A percentile compares a stretch with the other conserved stretches of the same genome.
These are phyloP conservation scores for Kluyveromyces aestuarii DNA, from an alignment of 805 yeast species.

Conservation along the genomic window DNA sequence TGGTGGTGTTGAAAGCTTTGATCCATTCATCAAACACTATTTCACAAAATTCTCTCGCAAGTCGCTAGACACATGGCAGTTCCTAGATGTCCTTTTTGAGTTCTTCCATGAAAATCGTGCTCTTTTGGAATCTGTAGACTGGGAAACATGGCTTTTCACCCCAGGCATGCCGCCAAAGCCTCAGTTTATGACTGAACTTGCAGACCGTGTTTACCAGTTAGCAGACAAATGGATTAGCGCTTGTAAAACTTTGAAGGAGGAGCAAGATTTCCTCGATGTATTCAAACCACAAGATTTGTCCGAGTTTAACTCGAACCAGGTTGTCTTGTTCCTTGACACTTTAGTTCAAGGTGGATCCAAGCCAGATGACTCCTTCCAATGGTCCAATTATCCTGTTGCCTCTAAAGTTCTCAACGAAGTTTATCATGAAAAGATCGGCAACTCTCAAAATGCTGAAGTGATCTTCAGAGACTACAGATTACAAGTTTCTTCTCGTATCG, in stretches of 20 bases:
- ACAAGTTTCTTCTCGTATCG: slow-evolving; percentile 46
- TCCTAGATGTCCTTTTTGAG: slow-evolving; percentile 64
- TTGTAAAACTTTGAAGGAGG: slow-evolving; percentile 15
- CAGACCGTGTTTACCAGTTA: slow-evolving; percentile 57
- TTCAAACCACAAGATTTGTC: slow-evolving; percentile 45
- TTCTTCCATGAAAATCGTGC: slow-evolving; percentile 43
- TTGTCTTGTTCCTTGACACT: slow-evolving; percentile 69
- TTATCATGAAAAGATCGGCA: slow-evolving; percentile 36
- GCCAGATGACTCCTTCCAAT: slow-evolving; percentile 21
- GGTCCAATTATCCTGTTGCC: slow-evolving; percentile 28
- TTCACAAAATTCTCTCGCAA: slow-evolving; percentile 58
- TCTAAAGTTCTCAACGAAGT: slow-evolving; percentile 29
- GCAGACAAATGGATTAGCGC: slow-evolving; percentile 55
- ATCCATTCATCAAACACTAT: slow-evolving; percentile 72
- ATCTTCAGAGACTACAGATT: slow-evolving; percentile 68
- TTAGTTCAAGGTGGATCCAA: slow-evolving; percentile 37
- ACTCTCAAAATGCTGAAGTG: slow-evolving; percentile 70
- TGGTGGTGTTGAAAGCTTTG: slow-evolving; percentile 59
- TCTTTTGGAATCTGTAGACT: slow-evolving; percentile 62
- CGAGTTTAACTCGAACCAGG: slow-evolving; percentile 62
- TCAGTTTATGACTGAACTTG: slow-evolving; percentile 66
- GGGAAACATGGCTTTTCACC: slow-evolving; percentile 74
- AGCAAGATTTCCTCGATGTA: slow-evolving; percentile 15
- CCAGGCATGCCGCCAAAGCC: slow-evolving; percentile 91
- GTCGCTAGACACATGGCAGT: slow-evolving; percentile 76